Evolutionary conservation across 2,329 filamentous ascomycete species (phyloP), one percentile per base, ranked within the genome.

Genomic region (Lasiodiplodia gonubiensis): DNA sequence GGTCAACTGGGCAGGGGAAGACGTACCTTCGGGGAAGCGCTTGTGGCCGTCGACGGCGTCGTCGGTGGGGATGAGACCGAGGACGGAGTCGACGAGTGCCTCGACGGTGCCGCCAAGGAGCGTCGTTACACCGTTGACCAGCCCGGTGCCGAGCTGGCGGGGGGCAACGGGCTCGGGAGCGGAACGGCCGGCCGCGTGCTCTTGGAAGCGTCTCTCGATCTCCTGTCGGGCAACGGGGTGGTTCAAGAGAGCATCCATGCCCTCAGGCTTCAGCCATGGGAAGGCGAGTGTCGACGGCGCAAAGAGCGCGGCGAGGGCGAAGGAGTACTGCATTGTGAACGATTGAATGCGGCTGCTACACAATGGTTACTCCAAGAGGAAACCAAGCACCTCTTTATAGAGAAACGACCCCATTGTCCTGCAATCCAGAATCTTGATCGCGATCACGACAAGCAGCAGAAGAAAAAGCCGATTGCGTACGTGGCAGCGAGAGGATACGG

Each of bases 21-120:
- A n/a, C 67, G 16, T 69, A 67, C 70, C 65, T 51, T 72, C 71
- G 25, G 71, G 71, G 49, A 72, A 71, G 48, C 59, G 71, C 64
- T 68, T 72, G 27, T 69, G 63, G 21, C 69, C 71, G 1, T 69
- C 68, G 8, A 72, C 69, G 1, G 70, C 68, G 39, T 71, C 65
- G 46, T 12, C 33, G 0, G 70, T 71, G 4, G 71, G 71, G 21
- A 72, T 68, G 14, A 72, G 57, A 6, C 71, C 71, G 5, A 72
- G 21, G 7, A 70, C 25, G 12, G 66, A 52, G 57, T 72, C 71
- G 11, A 70, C 37, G 4, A 68, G 57, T 6, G 70, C 69, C 37
- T 68, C 59, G 21, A 71, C 14, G 14, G 70, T 69, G n/a, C 61
- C 61, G 3, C 61, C 61, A 8, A 64, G 39, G 14, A 64, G 61